phyloP scores from a whole-genome alignment of 371 early-diverging fungal species.

The Dichotomocladium elegans region DNA sequence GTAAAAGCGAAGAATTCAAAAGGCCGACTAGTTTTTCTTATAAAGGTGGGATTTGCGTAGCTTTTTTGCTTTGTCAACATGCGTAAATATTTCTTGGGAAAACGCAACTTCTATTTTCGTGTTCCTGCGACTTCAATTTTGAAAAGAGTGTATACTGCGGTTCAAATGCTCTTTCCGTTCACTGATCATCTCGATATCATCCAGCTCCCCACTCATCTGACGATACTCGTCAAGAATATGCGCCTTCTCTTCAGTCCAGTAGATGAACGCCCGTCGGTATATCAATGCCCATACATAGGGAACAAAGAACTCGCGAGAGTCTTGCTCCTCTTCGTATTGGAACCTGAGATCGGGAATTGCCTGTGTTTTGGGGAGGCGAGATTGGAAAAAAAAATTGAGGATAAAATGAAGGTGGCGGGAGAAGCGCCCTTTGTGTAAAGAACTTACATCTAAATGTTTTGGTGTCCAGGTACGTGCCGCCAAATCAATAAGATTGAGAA shows the following conservation, averaged over 20 bases:
- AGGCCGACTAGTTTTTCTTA: no score
- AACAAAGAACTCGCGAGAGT: constrained; percentile 62
- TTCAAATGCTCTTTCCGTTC: not conserved
- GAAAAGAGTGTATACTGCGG: no score
- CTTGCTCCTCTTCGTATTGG: constrained; percentile 62
- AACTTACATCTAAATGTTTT: constrained; percentile 45
- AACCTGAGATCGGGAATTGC: constrained; percentile 59
- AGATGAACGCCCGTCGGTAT: constrained; percentile 55
- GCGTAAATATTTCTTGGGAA: no score
- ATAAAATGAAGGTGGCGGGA: not conserved
- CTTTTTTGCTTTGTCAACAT: no score
- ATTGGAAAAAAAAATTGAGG: no score
- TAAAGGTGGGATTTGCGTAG: no score
- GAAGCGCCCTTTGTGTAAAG: not conserved
- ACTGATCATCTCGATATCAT: constrained; percentile 5
- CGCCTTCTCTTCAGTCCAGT: constrained; percentile 69
- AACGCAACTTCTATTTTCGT: no score
- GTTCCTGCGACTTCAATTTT: no score
- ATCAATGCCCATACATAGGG: constrained; percentile 72
- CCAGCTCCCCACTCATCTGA: constrained; percentile 6
- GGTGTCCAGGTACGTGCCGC: constrained; percentile 69
- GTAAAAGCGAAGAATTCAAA: no score
- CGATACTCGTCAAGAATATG: constrained; percentile 51
- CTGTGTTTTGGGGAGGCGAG: no score
- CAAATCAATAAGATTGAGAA: constrained; percentile 62